These are phyloP conservation scores for Ogataea methanolica DNA, from an alignment of 805 yeast species.

Conservation along the genomic window DNA sequence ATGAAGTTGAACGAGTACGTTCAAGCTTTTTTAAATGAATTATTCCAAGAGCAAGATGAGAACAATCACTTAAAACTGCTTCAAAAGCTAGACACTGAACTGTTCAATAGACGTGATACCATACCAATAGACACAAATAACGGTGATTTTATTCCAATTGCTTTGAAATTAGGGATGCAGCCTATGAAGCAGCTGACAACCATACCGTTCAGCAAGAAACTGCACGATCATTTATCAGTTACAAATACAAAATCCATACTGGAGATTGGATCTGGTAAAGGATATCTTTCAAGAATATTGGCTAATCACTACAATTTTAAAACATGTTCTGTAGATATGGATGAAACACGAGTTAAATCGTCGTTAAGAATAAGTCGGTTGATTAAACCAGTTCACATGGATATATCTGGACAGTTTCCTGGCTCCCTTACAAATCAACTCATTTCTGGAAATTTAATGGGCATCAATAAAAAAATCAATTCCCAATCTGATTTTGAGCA, in stretches of 20 bases:
- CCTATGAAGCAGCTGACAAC: slow-evolving; percentile 6
- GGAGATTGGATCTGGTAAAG: slow-evolving; percentile 31
- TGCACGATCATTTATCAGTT: too few species aligned
- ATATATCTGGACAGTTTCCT: slow-evolving; percentile 2
- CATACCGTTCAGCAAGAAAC: slow-evolving; percentile 8
- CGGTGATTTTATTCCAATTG: not conserved
- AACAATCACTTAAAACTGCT: too few species aligned
- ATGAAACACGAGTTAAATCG: slow-evolving; percentile 16
- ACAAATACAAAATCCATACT: slow-evolving; percentile 6
- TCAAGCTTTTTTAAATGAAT: too few species aligned
- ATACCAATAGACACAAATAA: not conserved
- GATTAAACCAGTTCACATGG: slow-evolving; percentile 9
- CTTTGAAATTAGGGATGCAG: slow-evolving; percentile 15
- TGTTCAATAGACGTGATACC: not conserved
- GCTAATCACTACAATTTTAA: slow-evolving; percentile 10
- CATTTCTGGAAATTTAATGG: slow-evolving; percentile 11
- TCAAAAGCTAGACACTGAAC: not conserved
- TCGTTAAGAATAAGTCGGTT: slow-evolving; percentile 18
- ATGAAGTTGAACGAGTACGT: too few species aligned
- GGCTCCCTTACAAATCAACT: not conserved
- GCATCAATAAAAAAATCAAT: slow-evolving; percentile 2
- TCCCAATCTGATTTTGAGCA: slow-evolving; percentile 4
- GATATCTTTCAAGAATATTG: slow-evolving; percentile 24
- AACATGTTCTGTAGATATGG: slow-evolving; percentile 23
- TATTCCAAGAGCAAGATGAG: too few species aligned